Conservation (phyloP, 164 flowering plant species). For the Chimonanthus salicifolius region DNA sequence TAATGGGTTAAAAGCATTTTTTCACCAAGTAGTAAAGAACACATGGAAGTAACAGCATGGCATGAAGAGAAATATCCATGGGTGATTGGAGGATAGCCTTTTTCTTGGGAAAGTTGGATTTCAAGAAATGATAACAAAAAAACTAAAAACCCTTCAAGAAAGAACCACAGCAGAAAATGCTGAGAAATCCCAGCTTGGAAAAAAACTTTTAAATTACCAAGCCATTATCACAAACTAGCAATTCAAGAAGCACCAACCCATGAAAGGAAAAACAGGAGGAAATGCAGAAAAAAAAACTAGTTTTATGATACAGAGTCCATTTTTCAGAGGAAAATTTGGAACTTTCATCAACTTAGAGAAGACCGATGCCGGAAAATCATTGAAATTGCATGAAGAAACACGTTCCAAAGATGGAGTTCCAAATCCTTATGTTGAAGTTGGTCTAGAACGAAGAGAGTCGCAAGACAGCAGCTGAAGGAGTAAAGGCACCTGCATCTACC, state of each 20-base stretch:
- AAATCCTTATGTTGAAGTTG: neutral
- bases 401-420: neutral
- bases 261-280: neutral
- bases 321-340: neutral
- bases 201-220: no score
- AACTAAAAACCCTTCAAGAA: neutral
- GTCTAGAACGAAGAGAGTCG: constrained; percentile 6
- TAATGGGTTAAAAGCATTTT: neutral
- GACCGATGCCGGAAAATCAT: constrained; percentile 1
- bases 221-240: no score
- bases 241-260: neutral
- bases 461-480: neutral
- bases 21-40: neutral
- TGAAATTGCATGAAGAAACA: neutral
- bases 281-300: neutral
- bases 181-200: neutral
- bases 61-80: neutral
- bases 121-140: neutral
- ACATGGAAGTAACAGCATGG: neutral
- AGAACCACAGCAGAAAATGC: neutral
- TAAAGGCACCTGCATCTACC: constrained; percentile 1
- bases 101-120: neutral
- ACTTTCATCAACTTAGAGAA: neutral
- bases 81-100: neutral
- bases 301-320: neutral